phyloP scores from a whole-genome alignment of 257 asterid genomes.

The Lycium barbarum region DNA sequence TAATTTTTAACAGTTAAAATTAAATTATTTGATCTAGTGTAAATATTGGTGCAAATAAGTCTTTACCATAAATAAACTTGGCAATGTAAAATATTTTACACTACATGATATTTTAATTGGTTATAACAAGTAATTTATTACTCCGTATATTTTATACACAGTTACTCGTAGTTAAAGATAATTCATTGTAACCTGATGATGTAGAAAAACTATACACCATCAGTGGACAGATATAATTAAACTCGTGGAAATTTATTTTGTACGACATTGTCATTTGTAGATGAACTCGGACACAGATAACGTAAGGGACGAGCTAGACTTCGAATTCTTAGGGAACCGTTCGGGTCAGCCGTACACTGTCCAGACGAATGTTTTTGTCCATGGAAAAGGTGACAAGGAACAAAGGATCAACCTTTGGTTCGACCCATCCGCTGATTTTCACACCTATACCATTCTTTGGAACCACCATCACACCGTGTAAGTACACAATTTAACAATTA shows the following conservation, averaged over 20 bases:
- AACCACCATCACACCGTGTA: conserved; percentile 63
- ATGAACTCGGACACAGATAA: conserved; percentile 72
- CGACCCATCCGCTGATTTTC: conserved; percentile 72
- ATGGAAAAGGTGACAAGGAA: conserved; percentile 80
- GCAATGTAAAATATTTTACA: too few relatives aligned
- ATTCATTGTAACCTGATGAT: too few relatives aligned
- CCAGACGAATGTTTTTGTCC: conserved; percentile 81
- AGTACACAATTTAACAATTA: conserved; percentile 33
- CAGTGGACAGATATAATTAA: neutral
- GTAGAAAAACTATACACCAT: neutral
- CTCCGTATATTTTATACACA: too few relatives aligned
- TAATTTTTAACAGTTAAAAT: too few relatives aligned
- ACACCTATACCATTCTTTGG: conserved; percentile 70
- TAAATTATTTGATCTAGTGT: too few relatives aligned
- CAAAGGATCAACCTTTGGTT: conserved; percentile 91
- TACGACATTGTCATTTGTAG: conserved; percentile 36
- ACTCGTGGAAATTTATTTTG: neutral
- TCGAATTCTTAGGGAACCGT: conserved; percentile 88
- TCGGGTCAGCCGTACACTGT: conserved; percentile 91
- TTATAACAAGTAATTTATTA: too few relatives aligned
- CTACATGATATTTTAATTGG: too few relatives aligned
- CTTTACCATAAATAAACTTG: too few relatives aligned
- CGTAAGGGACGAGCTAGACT: conserved; percentile 78
- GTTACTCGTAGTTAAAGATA: too few relatives aligned
- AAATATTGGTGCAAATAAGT: too few relatives aligned